Conservation (phyloP, 495 filamentous ascomycete species). For the Hypoxylon subgilvum region DNA sequence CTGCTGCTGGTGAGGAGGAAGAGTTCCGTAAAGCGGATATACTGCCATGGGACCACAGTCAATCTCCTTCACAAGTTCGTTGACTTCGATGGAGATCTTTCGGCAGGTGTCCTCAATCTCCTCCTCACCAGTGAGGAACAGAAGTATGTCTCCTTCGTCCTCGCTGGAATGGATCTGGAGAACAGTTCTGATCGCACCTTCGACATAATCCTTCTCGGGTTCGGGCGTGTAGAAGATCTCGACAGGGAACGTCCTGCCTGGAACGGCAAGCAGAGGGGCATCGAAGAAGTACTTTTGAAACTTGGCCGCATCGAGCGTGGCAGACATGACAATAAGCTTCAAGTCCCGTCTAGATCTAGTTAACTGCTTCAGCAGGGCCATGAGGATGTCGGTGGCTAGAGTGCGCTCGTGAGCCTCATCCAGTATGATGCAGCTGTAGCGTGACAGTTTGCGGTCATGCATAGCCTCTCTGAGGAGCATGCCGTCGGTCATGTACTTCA, state of each 20-base stretch:
- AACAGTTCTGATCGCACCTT: conserved; percentile 91
- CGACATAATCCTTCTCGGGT: conserved; percentile 94
- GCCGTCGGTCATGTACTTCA: conserved; percentile 99
- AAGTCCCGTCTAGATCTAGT: conserved; percentile 78
- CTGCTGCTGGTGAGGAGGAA: conserved; percentile 92
- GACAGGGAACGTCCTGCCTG: conserved; percentile 93
- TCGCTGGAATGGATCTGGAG: conserved; percentile 95
- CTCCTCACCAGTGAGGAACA: conserved; percentile 98
- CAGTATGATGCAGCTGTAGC: conserved; percentile 97
- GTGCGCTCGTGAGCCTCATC: conserved; percentile 98
- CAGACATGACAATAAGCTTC: conserved; percentile 99
- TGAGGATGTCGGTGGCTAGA: conserved; percentile 91
- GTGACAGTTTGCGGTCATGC: conserved; percentile 87
- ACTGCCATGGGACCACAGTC: conserved; percentile 88
- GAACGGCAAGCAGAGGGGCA: conserved; percentile 90
- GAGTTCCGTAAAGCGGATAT: conserved; percentile 91
- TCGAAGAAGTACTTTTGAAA: conserved; percentile 98
- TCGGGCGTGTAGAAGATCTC: conserved; percentile 99
- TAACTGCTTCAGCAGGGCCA: conserved; percentile 92
- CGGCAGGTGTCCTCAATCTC: conserved; percentile 97
- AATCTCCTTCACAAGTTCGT: conserved; percentile 87
- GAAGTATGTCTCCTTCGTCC: conserved; percentile 88
- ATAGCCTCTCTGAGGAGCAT: conserved; percentile 98
- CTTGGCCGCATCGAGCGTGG: conserved; percentile 94
- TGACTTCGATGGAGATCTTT: conserved; percentile 86